Evolutionary conservation across 805 yeast genomes (phyloP), one percentile per base, ranked within the genome.

Genomic region (Metschnikowia lachancei): DNA sequence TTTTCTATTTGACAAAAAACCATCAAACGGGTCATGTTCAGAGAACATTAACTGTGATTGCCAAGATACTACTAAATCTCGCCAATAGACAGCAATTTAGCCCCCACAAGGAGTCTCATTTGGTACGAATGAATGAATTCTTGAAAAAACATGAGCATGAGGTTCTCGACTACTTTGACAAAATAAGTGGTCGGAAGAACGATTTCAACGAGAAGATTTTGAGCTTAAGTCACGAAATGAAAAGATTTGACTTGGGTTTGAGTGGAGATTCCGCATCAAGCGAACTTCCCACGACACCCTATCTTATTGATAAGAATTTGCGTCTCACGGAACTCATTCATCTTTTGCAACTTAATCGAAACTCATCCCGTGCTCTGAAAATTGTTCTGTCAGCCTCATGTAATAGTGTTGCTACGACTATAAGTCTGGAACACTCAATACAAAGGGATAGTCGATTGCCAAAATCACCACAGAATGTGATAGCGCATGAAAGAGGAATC

Each of bases 21-120:
- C 92, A 87, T 55, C 88, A 89, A 49, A 75, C 82, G 8, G 88
- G 90, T 1, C 73, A 74, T 10, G 74, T 82, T 1, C 91, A 89
- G 53, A 74, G 96, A 49, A 85, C 96, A 0, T 65, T 92, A 38
- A 89, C 96, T 0, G 65, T 91, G 18, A 72, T 91, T 4, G 89
- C 97, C 9, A 92, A 92, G 60, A 75, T 84, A 5, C 61, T 92
- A 29, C 76, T 91, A 63, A 85, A 86, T 24, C 75, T 92, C 49
- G 88, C 96, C 2, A 92, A 85, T 53, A 67, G 95, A 39, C 80
- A 83, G 18, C 65, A 66, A 39, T 89, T 94, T 64, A 68, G 68
- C n/a, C 85, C 87, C 8, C 81, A 82, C 39, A 92, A 91, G 58
- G 98, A 92, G 58, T 89, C 94, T 0, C 88, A 84, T 72, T 70